Conservation (phyloP, 768 basidiomycete species). For the Suillus decipiens region DNA sequence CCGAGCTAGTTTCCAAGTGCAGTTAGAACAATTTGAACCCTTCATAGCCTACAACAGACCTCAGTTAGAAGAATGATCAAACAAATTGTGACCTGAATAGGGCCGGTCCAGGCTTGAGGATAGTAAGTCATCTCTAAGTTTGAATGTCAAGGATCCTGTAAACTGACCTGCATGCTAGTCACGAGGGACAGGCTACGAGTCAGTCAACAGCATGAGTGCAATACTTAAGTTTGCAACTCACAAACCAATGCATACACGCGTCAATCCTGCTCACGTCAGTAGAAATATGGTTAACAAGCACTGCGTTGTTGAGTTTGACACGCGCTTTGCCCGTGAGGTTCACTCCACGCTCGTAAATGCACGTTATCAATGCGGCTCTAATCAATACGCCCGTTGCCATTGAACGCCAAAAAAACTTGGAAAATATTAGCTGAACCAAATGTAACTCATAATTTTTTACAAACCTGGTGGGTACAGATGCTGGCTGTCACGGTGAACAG, state of each 20-base stretch:
- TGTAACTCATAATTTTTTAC: neutral
- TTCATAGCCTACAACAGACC: conserved; percentile 33
- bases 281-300: conserved; percentile 60
- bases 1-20: conserved; percentile 49
- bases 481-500: conserved; percentile 50
- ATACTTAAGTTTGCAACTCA: conserved; percentile 35
- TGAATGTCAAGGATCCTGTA: neutral
- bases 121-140: conserved; percentile 3
- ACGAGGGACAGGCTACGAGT: neutral
- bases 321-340: conserved; percentile 66
- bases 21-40: neutral
- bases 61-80: conserved; percentile 60
- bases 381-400: conserved; percentile 68
- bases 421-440: neutral
- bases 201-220: neutral
- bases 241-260: conserved; percentile 71
- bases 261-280: conserved; percentile 69
- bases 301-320: conserved; percentile 59
- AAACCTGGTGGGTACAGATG: conserved; percentile 63
- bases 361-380: conserved; percentile 65
- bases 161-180: conserved; percentile 43
- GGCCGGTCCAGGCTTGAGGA: conserved; percentile 60
- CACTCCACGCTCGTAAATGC: conserved; percentile 71
- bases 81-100: conserved; percentile 63
- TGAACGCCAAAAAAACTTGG: conserved; percentile 68